A percentile compares a stretch with the other conserved stretches of the same genome.
phyloP scores from a whole-genome alignment of 345 rosid genomes.

The Orychophragmus violaceus region DNA sequence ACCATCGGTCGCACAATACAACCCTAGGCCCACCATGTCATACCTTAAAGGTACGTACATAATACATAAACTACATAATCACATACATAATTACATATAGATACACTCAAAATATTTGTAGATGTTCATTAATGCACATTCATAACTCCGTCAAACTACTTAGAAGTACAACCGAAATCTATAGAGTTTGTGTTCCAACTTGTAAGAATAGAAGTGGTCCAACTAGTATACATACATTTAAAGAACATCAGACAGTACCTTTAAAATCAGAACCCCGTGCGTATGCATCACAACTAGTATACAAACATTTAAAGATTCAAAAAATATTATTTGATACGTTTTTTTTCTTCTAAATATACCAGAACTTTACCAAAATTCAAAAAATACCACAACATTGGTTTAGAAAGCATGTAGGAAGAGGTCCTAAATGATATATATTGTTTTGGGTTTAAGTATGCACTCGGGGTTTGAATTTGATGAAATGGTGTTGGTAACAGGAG shows the following conservation, averaged over 20 bases:
- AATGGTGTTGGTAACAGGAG: slow-evolving; percentile 43
- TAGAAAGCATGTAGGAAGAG: neutral
- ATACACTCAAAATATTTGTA: neutral
- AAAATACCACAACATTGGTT: neutral
- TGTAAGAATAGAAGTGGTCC: neutral
- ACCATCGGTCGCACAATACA: slow-evolving; percentile 67
- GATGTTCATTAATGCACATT: neutral
- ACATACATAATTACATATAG: neutral
- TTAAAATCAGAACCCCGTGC: neutral
- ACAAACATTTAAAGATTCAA: neutral
- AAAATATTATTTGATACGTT: neutral
- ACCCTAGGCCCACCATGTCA: slow-evolving; percentile 59
- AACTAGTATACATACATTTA: neutral
- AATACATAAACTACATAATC: neutral
- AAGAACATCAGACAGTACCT: neutral
- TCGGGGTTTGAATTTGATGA: neutral
- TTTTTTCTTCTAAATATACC: neutral
- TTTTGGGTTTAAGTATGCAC: no score
- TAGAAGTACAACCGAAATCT: neutral
- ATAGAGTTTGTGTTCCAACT: neutral
- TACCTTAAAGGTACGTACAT: slow-evolving; percentile 64
- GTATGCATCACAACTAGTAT: neutral
- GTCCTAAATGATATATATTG: neutral
- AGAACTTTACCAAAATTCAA: neutral
- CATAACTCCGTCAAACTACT: neutral